Evolutionary conservation across 768 basidiomycete species (phyloP).

Genomic region (Termitomyces sp.): DNA sequence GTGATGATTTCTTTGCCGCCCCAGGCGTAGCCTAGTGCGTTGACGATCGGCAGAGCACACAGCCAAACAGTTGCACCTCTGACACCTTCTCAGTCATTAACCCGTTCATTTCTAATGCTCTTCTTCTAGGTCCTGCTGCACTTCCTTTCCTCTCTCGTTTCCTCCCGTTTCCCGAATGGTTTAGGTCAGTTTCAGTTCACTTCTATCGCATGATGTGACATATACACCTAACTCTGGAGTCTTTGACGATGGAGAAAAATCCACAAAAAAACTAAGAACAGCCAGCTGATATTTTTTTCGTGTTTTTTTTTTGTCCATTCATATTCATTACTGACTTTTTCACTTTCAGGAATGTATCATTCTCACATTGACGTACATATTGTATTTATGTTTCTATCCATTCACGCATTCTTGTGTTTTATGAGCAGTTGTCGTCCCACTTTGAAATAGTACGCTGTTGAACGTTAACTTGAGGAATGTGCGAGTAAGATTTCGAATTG

Average conservation of each 20-base stretch:
- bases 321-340: constrained; percentile 1
- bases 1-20: constrained; percentile 72
- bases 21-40: constrained; percentile 62
- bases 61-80: constrained; percentile 69
- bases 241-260: constrained; percentile 39
- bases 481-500: too few species aligned
- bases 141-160: too few species aligned
- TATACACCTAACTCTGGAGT: constrained; percentile 41
- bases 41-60: constrained; percentile 67
- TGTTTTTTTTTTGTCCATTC: neutral
- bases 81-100: constrained; percentile 26
- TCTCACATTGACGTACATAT: neutral
- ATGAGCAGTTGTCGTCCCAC: too few species aligned
- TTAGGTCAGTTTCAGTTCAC: constrained; percentile 13
- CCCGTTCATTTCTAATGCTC: neutral
- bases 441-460: too few species aligned
- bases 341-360: neutral
- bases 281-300: constrained; percentile 43
- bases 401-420: neutral
- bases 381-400: neutral
- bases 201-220: constrained; percentile 34
- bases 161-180: neutral
- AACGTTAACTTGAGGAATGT: too few species aligned
- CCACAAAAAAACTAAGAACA: constrained; percentile 53
- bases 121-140: neutral